Percentiles rank a stretch among this genome's conserved stretches.
Evolutionary conservation across 306 rosid species (phyloP).

Genomic region (Vicia sativa): DNA sequence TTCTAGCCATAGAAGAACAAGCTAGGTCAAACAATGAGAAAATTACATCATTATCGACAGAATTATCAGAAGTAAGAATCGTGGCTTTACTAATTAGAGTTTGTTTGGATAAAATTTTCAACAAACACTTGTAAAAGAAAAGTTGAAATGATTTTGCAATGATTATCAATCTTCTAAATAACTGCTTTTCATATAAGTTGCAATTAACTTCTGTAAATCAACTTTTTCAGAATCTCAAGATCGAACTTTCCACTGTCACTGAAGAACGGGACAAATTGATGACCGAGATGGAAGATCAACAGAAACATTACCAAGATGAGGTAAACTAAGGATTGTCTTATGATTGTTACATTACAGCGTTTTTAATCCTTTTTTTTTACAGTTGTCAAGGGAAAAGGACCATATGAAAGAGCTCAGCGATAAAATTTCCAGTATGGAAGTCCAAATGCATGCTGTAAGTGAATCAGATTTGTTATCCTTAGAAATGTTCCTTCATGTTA

Average conservation of each 20-base stretch:
- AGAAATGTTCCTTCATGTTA: not conserved
- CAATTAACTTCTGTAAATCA: not conserved
- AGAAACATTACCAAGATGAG: conserved; percentile 50
- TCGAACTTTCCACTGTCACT: conserved; percentile 46
- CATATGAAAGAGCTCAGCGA: conserved; percentile 58
- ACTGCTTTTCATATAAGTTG: conserved; percentile 11
- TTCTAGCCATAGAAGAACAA: conserved; percentile 70
- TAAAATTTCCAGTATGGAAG: conserved; percentile 60
- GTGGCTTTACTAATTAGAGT: conserved; percentile 13
- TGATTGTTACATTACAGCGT: conserved; percentile 2
- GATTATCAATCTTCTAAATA: not conserved
- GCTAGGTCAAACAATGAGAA: conserved; percentile 51
- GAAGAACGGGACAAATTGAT: conserved; percentile 62
- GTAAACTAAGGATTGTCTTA: conserved; percentile 47
- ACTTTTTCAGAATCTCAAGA: conserved; percentile 47
- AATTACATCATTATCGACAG: conserved; percentile 54
- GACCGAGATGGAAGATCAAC: conserved; percentile 57
- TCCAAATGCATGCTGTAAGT: conserved; percentile 64
- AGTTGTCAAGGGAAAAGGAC: conserved; percentile 55
- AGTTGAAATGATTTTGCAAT: conserved; percentile 8
- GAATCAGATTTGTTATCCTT: conserved; percentile 1
- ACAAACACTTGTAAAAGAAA: not conserved
- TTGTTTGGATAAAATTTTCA: conserved; percentile 2
- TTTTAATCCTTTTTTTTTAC: conserved; percentile 30
- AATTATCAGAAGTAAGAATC: conserved; percentile 63